Conservation (phyloP, 176 grass and related monocot species). For the Puya raimondii region DNA sequence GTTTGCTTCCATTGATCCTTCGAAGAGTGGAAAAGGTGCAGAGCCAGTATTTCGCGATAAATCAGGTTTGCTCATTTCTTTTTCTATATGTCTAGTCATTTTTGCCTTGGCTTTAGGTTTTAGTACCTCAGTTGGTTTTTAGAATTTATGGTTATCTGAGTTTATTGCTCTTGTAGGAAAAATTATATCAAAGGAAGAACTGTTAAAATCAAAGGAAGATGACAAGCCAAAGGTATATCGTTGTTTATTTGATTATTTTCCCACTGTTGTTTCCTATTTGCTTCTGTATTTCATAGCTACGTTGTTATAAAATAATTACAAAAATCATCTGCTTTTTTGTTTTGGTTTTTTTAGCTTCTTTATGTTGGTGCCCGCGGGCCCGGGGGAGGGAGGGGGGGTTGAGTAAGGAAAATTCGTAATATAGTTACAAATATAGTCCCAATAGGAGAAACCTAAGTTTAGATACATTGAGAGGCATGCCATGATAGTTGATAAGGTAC, state of each 20-base stretch:
- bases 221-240: constrained; percentile 69
- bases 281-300: constrained; percentile 16
- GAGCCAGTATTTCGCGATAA: constrained; percentile 73
- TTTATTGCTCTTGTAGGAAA: constrained; percentile 42
- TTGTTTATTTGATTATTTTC: constrained; percentile 7
- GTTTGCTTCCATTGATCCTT: constrained; percentile 54
- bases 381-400: too few relatives aligned
- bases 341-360: too few relatives aligned
- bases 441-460: too few relatives aligned
- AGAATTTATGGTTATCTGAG: constrained; percentile 22
- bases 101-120: background rate
- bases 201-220: constrained; percentile 56
- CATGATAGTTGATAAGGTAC: too few relatives aligned
- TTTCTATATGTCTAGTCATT: constrained; percentile 17
- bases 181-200: constrained; percentile 68
- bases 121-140: background rate
- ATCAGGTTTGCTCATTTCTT: constrained; percentile 32
- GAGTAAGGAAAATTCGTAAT: too few relatives aligned
- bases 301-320: too few relatives aligned
- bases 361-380: too few relatives aligned
- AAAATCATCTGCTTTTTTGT: too few relatives aligned
- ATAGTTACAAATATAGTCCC: too few relatives aligned
- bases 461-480: too few relatives aligned
- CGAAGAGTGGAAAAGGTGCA: constrained; percentile 58
- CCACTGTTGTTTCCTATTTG: constrained; percentile 10